A percentile compares a stretch with the other conserved stretches of the same genome.
Evolutionary conservation across 2,329 filamentous ascomycete species (phyloP).

Genomic region (Cyphellophora europaea): DNA sequence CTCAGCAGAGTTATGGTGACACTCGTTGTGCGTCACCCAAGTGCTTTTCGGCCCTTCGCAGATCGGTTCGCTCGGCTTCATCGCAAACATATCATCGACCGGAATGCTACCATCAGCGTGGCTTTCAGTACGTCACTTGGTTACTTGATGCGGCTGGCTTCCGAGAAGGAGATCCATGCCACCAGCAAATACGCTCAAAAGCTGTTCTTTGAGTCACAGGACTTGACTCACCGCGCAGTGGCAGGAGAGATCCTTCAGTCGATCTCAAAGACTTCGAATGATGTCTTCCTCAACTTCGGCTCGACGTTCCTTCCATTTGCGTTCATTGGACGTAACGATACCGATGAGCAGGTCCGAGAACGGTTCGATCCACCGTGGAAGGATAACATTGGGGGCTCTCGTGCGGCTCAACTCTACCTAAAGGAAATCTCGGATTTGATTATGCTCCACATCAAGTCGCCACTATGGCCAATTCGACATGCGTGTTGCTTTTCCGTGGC

Average conservation of each 20-base stretch:
- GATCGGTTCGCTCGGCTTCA: slow-evolving; percentile 67
- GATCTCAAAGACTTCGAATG: slow-evolving; percentile 76
- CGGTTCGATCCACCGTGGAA: slow-evolving; percentile 81
- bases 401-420: slow-evolving; percentile 75
- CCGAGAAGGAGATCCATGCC: slow-evolving; percentile 47
- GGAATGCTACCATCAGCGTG: slow-evolving; percentile 86
- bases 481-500: slow-evolving; percentile 74
- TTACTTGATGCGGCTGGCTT: slow-evolving; percentile 64
- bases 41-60: slow-evolving; percentile 66
- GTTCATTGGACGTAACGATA: slow-evolving; percentile 80
- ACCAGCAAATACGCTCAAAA: slow-evolving; percentile 49
- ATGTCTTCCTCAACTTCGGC: slow-evolving; percentile 73
- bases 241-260: slow-evolving; percentile 75
- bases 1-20: slow-evolving; percentile 78
- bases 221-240: slow-evolving; percentile 63
- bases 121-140: slow-evolving; percentile 81
- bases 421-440: slow-evolving; percentile 68
- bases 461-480: slow-evolving; percentile 86
- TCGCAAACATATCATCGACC: slow-evolving; percentile 74
- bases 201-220: slow-evolving; percentile 74
- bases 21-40: slow-evolving; percentile 68
- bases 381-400: slow-evolving; percentile 77
- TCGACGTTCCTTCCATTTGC: slow-evolving; percentile 72
- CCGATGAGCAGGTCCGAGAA: slow-evolving; percentile 66
- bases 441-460: slow-evolving; percentile 60